Percentiles rank a stretch among this genome's conserved stretches.
phyloP scores from a whole-genome alignment of 1,284 basidiomycete genomes.

The Austroboletus novae-zelandiae region DNA sequence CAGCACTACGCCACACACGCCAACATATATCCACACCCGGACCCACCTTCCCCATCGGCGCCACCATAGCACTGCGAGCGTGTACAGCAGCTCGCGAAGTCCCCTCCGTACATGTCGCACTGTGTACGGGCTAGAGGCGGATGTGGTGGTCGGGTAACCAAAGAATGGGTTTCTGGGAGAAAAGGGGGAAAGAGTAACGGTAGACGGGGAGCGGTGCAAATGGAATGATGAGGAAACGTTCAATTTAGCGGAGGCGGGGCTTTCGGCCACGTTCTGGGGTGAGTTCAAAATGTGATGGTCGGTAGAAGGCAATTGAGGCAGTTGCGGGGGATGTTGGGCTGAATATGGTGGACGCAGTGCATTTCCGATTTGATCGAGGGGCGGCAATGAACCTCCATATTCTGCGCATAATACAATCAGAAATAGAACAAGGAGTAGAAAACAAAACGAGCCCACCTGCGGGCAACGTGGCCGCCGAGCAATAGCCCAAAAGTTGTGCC shows the following conservation, averaged over 20 bases:
- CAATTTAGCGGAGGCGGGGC: background rate
- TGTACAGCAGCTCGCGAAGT: conserved; percentile 68
- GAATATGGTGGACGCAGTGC: conserved; percentile 34
- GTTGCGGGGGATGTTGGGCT: conserved; percentile 7
- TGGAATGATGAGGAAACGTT: background rate
- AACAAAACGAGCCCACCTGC: conserved; percentile 14
- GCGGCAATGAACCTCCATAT: conserved; percentile 56
- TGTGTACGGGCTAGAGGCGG: conserved; percentile 32
- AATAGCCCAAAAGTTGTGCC: conserved; percentile 46
- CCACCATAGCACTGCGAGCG: conserved; percentile 67
- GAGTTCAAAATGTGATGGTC: background rate
- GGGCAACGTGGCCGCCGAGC: conserved; percentile 21
- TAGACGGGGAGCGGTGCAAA: conserved; percentile 3
- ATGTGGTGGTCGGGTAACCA: conserved; percentile 66
- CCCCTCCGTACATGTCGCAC: conserved; percentile 54
- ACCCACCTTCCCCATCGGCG: conserved; percentile 52
- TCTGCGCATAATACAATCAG: conserved; percentile 39
- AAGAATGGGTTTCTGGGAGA: conserved; percentile 77
- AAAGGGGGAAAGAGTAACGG: conserved; percentile 47
- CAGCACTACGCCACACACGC: conserved; percentile 9
- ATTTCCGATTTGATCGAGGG: conserved; percentile 46
- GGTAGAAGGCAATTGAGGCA: background rate
- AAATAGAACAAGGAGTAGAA: conserved; percentile 1
- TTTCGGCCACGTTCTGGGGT: background rate
- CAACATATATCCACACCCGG: conserved; percentile 27